Evolutionary conservation across 2,329 filamentous ascomycete genomes (phyloP).

Genomic region (Myriosclerotinia curreyana): DNA sequence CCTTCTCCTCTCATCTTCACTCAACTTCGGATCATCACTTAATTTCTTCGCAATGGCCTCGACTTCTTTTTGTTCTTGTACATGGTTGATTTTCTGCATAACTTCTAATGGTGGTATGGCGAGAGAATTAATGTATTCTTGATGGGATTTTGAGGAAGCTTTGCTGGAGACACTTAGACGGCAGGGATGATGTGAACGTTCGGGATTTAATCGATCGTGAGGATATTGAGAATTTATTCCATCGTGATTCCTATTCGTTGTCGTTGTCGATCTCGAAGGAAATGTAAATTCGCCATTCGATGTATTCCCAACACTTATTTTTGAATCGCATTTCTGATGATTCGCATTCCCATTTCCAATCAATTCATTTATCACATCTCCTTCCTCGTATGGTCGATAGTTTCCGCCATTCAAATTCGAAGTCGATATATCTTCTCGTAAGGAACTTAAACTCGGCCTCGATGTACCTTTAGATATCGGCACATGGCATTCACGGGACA

Average conservation of each 20-base stretch:
- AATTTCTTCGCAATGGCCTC: constrained; percentile 31
- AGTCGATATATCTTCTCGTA: constrained; percentile 11
- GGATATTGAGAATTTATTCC: neutral
- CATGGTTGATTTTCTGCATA: constrained; percentile 48
- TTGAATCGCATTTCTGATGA: constrained; percentile 9
- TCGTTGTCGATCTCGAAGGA: constrained; percentile 5
- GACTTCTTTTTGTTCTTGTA: constrained; percentile 45
- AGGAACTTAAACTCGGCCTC: constrained; percentile 4
- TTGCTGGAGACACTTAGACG: constrained; percentile 30
- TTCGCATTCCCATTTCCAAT: neutral
- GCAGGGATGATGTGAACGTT: constrained; percentile 25
- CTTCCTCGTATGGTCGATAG: neutral
- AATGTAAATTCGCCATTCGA: neutral
- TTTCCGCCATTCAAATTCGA: neutral
- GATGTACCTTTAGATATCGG: neutral
- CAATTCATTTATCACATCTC: neutral
- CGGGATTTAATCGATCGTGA: constrained; percentile 3
- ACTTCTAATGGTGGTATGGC: constrained; percentile 38
- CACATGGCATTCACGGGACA: neutral
- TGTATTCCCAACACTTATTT: constrained; percentile 6
- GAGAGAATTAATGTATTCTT: constrained; percentile 38
- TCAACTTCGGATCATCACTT: constrained; percentile 35
- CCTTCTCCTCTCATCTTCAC: constrained; percentile 44
- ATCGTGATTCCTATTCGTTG: neutral
- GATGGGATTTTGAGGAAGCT: constrained; percentile 30